Base-by-base conservation (phyloP, 1,284 basidiomycete species). In the Leccinum variabile region DNA sequence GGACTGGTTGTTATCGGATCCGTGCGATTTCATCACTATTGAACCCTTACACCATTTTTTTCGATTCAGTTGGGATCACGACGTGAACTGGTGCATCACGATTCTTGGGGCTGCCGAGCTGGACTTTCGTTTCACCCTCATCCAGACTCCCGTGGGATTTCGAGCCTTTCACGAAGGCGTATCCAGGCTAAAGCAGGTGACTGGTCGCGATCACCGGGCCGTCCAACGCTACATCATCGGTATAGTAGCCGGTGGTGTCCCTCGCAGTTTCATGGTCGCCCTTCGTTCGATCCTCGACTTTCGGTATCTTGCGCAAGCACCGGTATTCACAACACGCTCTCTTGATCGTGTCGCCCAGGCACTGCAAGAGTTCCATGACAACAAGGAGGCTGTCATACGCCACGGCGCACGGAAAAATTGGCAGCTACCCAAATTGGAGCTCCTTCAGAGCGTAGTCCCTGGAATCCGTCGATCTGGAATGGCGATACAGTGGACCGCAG, bases 221-320 rank as follows among this genome's bases (percentile, higher is more conserved):
- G 16, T 63, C 18, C 61, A 64, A 30, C 14, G 14, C 10, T 57
- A 56, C 16, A 32, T 66, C 8, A 18, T 61, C 14, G 52, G 57
- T 3, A 30, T 18, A 14, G 32, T 65, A 5, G 59, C 58, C 13
- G 56, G 59, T 6, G 25, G 22, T 22, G 37, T 64, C 30, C 63
- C 55, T 10, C 13, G 5, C 1, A 33, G 8, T 7, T 63, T 66
- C 18, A 59, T 66, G 13, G 25, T 39, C 0, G 50, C 60, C 4
- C 11, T 65, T n/a, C 30, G 11, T 25, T 22, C 41, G 13, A 28
- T 52, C 25, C 25, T 28, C 50, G 13, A 52, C 50, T 52, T 52
- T 28, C 50, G 8, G 14, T 64, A 66, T 25, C 57, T 66, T 1
- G 53, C 60, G 5, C 62, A 67, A 54, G 61, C 54, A 4, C 65